A percentile compares a stretch with the other conserved stretches of the same genome.
Evolutionary conservation across 129 eudicot genomes (phyloP).

Genomic region (Arctium lappa): DNA sequence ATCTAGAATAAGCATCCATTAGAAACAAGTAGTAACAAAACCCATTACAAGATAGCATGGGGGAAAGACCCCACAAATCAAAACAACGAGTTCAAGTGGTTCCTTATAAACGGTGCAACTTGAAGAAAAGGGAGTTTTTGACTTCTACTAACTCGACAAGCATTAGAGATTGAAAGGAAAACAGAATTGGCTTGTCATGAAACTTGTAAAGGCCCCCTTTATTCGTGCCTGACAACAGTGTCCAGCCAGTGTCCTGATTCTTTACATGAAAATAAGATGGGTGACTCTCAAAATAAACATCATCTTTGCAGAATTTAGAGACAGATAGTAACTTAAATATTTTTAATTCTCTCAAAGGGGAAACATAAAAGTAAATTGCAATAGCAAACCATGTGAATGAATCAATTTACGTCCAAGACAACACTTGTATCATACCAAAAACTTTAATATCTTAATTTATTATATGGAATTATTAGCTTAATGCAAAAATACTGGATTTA

Average conservation of each 20-base stretch:
- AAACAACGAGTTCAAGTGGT: neutral
- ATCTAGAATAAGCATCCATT: neutral
- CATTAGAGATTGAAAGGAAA: neutral
- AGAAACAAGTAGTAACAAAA: neutral
- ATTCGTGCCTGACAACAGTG: neutral
- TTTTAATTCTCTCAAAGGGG: neutral
- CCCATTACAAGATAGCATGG: neutral
- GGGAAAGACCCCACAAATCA: neutral
- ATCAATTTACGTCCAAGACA: neutral
- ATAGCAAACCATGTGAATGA: neutral
- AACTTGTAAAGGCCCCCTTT: neutral
- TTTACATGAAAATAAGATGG: neutral
- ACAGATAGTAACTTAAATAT: neutral
- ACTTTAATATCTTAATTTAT: neutral
- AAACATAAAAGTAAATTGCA: neutral
- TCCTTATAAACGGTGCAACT: neutral
- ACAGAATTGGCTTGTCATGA: neutral
- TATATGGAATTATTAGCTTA: neutral
- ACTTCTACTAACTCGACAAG: neutral
- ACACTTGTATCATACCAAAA: neutral
- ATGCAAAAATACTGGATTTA: neutral
- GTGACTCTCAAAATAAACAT: neutral
- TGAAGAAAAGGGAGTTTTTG: neutral
- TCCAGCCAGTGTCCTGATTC: neutral
- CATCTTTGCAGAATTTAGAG: neutral